A percentile compares a stretch with the other conserved stretches of the same genome.
Evolutionary conservation across 345 rosid genomes (phyloP).

Genomic region (Geranium brycei): DNA sequence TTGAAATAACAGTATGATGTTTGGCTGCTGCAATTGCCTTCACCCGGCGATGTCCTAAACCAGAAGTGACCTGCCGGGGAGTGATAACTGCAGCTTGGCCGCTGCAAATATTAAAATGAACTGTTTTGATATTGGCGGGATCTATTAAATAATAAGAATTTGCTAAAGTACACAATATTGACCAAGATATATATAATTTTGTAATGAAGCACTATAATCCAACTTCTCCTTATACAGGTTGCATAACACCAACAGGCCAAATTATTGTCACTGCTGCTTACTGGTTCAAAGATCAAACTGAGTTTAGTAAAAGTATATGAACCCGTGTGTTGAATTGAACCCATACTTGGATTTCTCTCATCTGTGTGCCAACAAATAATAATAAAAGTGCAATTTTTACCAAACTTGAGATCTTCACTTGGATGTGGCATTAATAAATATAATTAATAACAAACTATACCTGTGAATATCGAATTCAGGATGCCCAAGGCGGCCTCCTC

Average conservation of each 20-base stretch:
- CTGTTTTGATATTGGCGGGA: conserved; percentile 4
- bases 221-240: neutral
- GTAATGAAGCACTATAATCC: neutral
- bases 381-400: neutral
- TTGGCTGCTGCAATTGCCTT: conserved; percentile 95
- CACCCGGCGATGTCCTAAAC: conserved; percentile 73
- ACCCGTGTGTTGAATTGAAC: neutral
- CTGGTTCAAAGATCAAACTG: no score
- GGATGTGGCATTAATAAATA: neutral
- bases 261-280: no score
- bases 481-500: conserved; percentile 99
- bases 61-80: conserved; percentile 81
- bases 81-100: conserved; percentile 99
- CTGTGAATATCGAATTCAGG: conserved; percentile 99
- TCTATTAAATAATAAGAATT: no score
- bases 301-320: neutral
- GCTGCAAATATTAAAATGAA: conserved; percentile 37
- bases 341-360: neutral
- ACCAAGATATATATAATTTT: no score
- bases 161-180: neutral
- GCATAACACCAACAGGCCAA: no score
- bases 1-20: conserved; percentile 90
- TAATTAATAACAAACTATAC: conserved; percentile 17
- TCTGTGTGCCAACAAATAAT: neutral
- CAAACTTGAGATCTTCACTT: neutral